phyloP scores from a whole-genome alignment of 202 grass and related monocot genomes.

The Brachypodium distachyon region DNA sequence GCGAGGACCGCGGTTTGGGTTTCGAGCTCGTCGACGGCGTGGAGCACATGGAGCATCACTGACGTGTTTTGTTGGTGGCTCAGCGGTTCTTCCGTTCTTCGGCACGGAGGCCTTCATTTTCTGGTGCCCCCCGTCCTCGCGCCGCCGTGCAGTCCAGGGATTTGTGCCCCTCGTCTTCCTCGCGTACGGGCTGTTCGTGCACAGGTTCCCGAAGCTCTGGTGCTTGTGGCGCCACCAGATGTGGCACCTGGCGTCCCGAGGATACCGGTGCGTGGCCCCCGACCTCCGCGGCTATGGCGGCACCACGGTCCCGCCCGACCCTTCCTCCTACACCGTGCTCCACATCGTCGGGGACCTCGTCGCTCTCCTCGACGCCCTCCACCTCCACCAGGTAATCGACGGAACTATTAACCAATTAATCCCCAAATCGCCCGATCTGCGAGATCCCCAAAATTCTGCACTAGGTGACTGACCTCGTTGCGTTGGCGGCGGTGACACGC shows the following conservation, averaged over 20 bases:
- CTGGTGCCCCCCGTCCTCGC: no score
- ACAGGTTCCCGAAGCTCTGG: slow-evolving; percentile 74
- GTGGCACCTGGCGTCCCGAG: slow-evolving; percentile 30
- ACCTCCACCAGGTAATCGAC: slow-evolving; percentile 41
- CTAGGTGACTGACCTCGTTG: neutral
- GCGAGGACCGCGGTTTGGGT: no score
- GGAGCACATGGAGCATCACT: no score
- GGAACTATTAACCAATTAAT: no score
- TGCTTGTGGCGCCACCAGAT: slow-evolving; percentile 78
- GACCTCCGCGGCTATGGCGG: slow-evolving; percentile 66
- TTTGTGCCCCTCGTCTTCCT: no score
- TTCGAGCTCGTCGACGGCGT: no score
- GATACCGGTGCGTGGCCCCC: slow-evolving; percentile 56
- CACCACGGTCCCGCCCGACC: slow-evolving; percentile 40
- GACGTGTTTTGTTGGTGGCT: no score
- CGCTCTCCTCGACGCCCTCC: slow-evolving; percentile 59
- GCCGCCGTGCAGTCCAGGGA: no score
- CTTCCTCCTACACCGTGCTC: slow-evolving; percentile 49
- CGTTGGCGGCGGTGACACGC: neutral
- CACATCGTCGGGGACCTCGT: slow-evolving; percentile 66
- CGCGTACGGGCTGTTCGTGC: slow-evolving; percentile 57
- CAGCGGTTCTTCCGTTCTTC: no score
- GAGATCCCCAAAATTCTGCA: no score
- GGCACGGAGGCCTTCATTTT: no score
- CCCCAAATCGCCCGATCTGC: neutral